Evolutionary conservation across 169 alveolate genomes (phyloP).

Genomic region (Eimeria falciformis): DNA sequence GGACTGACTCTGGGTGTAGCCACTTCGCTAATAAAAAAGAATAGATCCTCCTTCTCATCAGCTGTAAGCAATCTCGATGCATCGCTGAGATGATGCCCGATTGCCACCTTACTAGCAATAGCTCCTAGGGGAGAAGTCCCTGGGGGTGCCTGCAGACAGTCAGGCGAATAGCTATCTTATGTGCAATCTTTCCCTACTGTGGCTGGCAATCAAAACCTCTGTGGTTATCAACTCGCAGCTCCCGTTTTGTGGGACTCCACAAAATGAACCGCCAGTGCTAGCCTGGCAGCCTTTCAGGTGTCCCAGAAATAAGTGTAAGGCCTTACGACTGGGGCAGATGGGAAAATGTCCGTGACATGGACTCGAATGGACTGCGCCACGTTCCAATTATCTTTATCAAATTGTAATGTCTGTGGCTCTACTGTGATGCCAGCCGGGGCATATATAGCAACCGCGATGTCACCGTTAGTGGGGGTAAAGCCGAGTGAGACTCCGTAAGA

Average conservation of each 20-base stretch:
- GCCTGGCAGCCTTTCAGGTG: too few relatives aligned
- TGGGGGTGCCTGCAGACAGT: neutral
- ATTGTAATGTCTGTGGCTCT: neutral
- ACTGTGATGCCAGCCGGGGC: constrained; percentile 23
- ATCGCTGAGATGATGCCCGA: neutral
- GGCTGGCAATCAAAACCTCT: too few relatives aligned
- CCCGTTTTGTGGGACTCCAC: too few relatives aligned
- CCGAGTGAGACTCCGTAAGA: constrained; percentile 6
- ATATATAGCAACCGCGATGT: neutral
- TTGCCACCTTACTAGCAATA: neutral
- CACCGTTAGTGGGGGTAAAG: neutral
- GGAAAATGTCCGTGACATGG: neutral
- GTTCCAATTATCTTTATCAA: constrained; percentile 13
- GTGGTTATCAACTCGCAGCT: too few relatives aligned
- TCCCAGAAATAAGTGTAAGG: too few relatives aligned
- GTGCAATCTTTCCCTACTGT: too few relatives aligned
- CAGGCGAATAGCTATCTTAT: too few relatives aligned
- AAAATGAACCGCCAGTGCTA: too few relatives aligned
- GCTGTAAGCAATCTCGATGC: neutral
- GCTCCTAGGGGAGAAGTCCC: neutral
- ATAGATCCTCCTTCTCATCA: neutral
- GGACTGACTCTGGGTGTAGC: neutral
- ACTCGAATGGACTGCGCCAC: neutral
- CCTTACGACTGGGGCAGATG: constrained; percentile 34
- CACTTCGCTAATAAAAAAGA: neutral